Base-by-base conservation (phyloP, 2,329 filamentous ascomycete species). In the Corynespora cassiicola region DNA sequence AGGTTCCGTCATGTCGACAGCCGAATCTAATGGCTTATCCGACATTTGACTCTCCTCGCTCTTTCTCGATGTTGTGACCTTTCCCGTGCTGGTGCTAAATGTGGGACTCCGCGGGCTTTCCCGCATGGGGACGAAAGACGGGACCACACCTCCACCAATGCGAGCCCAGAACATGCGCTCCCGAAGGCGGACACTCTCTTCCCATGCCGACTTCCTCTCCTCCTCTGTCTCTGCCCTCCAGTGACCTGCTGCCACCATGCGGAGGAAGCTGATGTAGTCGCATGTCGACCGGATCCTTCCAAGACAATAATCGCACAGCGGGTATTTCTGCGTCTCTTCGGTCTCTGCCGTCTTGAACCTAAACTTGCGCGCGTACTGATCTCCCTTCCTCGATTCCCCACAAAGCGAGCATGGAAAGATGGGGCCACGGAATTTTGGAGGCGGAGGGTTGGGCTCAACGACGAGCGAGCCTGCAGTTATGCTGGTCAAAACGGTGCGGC, bases 161-260 rank as follows among this genome's bases (percentile, higher is more conserved):
- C 94, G 82, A 33, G 88, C 84, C 94, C 94, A 99, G 65, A 99
- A 99, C 87, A 99, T 96, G 54, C 92, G 85, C 66, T 99, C 94
- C 33, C 94, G 80, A 31, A 97, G 71, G 19, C 87, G 82, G 8
- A 96, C 87, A 40, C 90, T 90, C 73, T 99, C 94, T 63, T 97
- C 92, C 94, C 94, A 99, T 0, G 90, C 90, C 18, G 84, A 82
- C 61, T 87, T 89, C 69, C 95, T 89, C 21, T 90, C 88, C 32
- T 94, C 89, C 24, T 87, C 82, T 39, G 87, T 88, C 30, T 91
- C 88, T 9, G 87, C 85, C 33, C 88, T 84, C 84, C 94, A 94
- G 58, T 96, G 87, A 2, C 94, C 94, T 56, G 96, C 92, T 53
- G 92, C 89, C 41, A 97, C 81, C 71, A 97, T 89, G 29, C 92